These are phyloP conservation scores for Emergomyces pasteurianus DNA, from an alignment of 2,329 filamentous ascomycete genomes.

Conservation along the genomic window DNA sequence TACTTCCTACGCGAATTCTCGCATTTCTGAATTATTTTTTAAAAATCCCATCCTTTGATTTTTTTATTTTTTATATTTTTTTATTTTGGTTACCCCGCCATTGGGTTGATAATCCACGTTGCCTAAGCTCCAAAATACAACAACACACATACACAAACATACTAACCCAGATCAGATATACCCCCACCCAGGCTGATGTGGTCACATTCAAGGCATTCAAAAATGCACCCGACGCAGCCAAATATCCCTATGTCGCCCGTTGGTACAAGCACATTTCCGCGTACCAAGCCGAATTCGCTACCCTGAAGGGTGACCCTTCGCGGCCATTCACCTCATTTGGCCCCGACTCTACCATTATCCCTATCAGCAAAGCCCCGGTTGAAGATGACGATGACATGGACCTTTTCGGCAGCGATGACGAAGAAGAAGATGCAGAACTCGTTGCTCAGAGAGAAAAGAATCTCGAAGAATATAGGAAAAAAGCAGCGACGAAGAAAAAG, in stretches of 20 bases:
- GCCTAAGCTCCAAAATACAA: background rate
- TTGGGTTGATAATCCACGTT: slow-evolving; percentile 9
- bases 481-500: slow-evolving; percentile 93
- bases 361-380: slow-evolving; percentile 68
- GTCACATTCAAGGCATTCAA: slow-evolving; percentile 84
- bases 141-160: background rate
- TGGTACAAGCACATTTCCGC: slow-evolving; percentile 99
- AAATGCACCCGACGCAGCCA: slow-evolving; percentile 61
- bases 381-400: slow-evolving; percentile 72
- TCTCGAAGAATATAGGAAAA: slow-evolving; percentile 86
- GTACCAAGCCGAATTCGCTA: slow-evolving; percentile 85
- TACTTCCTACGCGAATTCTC: slow-evolving; percentile 56
- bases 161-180: slow-evolving; percentile 36
- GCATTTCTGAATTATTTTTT: slow-evolving; percentile 54
- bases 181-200: slow-evolving; percentile 88
- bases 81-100: slow-evolving; percentile 11
- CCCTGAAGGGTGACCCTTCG: slow-evolving; percentile 79
- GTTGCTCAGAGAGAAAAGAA: slow-evolving; percentile 75
- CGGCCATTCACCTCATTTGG: slow-evolving; percentile 86
- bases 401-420: slow-evolving; percentile 84
- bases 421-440: slow-evolving; percentile 87
- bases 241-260: slow-evolving; percentile 87
- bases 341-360: slow-evolving; percentile 64
- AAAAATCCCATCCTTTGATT: too few relatives aligned
- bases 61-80: background rate